Evolutionary conservation across 2,329 filamentous ascomycete species (phyloP).

Genomic region (Xylaria digitata): DNA sequence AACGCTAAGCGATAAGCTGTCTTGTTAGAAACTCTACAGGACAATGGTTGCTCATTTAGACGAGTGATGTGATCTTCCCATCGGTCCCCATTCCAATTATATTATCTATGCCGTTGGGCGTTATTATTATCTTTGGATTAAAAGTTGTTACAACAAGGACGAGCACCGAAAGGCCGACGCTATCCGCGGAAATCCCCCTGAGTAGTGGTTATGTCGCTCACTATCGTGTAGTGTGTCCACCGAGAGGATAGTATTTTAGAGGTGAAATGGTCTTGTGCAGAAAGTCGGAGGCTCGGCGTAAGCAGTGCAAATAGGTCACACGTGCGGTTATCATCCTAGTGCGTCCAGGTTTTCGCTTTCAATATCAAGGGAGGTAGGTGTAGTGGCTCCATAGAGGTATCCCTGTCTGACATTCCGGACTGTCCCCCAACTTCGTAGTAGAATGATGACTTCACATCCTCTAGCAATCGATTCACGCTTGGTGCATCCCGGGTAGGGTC

Average conservation of each 20-base stretch:
- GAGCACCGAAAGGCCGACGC: not conserved
- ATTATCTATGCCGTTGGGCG: not conserved
- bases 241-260: not conserved
- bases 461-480: constrained; percentile 43
- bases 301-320: not conserved
- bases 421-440: constrained; percentile 47
- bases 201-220: not conserved
- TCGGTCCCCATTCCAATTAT: not conserved
- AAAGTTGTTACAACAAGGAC: no score
- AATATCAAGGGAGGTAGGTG: constrained; percentile 46
- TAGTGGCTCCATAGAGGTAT: constrained; percentile 41
- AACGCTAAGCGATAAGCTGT: not conserved
- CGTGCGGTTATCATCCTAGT: constrained; percentile 8
- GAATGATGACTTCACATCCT: constrained; percentile 48
- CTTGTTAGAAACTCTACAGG: not conserved
- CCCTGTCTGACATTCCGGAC: constrained; percentile 38
- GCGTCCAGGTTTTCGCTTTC: constrained; percentile 44
- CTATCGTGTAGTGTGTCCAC: not conserved
- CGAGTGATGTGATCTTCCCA: not conserved
- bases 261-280: not conserved
- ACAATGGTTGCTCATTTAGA: not conserved
- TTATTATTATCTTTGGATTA: not conserved
- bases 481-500: constrained; percentile 43
- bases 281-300: not conserved
- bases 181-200: not conserved